Evolutionary conservation across 257 asterid species (phyloP), one percentile per base, ranked within the genome.

Genomic region (Solanum corneliomulleri): DNA sequence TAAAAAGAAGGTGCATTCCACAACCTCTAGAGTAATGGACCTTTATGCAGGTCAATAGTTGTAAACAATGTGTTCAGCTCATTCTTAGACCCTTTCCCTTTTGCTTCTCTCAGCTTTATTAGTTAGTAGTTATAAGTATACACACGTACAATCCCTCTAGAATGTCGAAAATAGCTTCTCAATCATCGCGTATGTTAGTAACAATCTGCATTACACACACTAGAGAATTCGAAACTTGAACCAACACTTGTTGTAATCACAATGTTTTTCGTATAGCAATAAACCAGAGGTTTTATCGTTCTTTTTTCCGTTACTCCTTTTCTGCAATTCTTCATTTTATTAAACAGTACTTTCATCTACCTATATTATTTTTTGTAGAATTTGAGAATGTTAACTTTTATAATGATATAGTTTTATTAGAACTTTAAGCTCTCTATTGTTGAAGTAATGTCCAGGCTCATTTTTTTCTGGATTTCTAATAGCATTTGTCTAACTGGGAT

Each of bases 11-110:
- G 44, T 41, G 89, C 86, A 87, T 64, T 39, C 87, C 33, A 92
- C 44, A 91, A 74, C 92, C 10, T 90, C 95, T 8, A 94, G 90
- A 85, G 98, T 95, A 83, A 88, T 88, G 92, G 94, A 93, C 88
- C 92, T 83, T 39, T 68, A 52, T 87, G 29, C 87, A 44, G 80
- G 49, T 81, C 44, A 44, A 69, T 6, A 25, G 11, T 69, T 27
- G 33, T 49, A 35, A 86, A 42, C 47, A 82, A 49, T 20, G 31
- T 76, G 85, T 42, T 45, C 18, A 0, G 52, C 42, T 78, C 84
- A 78, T 78, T 45, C 25, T 78, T 45, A 27, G 66, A 27, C 14
- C 84, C 35, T 16, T 1, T 44, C 52, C 23, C 11, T 16, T 18
- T 27, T 47, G 1, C 85, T 44, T 25, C 25, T 78, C 66, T 78